phyloP scores from a whole-genome alignment of 2,329 filamentous ascomycete species.

The Myriosclerotinia scirpicola region DNA sequence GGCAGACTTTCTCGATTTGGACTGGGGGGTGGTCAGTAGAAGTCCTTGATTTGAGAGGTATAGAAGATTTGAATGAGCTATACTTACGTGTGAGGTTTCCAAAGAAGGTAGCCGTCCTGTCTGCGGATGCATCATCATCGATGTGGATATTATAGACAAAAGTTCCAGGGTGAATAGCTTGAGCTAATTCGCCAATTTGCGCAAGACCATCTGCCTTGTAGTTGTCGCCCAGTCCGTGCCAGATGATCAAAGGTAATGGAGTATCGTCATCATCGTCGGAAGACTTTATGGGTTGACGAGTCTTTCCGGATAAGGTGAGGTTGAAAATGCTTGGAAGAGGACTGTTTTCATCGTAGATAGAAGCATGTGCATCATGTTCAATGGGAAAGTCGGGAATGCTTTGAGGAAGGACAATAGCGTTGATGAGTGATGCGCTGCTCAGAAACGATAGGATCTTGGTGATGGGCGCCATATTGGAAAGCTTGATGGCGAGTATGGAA shows the following conservation, averaged over 20 bases:
- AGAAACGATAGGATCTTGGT: constrained; percentile 30
- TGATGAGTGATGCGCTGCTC: constrained; percentile 27
- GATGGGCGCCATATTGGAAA: constrained; percentile 31
- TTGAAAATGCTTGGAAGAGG: constrained; percentile 22
- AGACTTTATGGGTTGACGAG: constrained; percentile 1
- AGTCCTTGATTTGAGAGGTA: not conserved
- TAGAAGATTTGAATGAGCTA: not conserved
- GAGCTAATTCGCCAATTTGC: constrained; percentile 67
- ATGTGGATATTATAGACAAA: constrained; percentile 79
- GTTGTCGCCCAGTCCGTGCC: constrained; percentile 81
- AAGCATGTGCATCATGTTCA: not conserved
- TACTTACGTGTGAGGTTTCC: constrained; percentile 69
- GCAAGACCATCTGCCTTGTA: constrained; percentile 75
- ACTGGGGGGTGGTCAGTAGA: not conserved
- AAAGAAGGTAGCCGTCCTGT: constrained; percentile 84
- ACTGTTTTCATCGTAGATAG: constrained; percentile 10
- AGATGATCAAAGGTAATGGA: constrained; percentile 88
- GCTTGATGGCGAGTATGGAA: constrained; percentile 14
- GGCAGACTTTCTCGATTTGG: constrained; percentile 76
- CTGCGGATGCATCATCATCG: constrained; percentile 58
- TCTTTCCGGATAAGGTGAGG: constrained; percentile 19
- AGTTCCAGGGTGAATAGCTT: constrained; percentile 75
- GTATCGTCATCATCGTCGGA: constrained; percentile 50
- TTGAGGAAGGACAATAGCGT: constrained; percentile 27
- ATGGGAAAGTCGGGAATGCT: constrained; percentile 15